Base-by-base conservation (phyloP, 139 green algal genomes). In the Dunaliella primolecta region DNA sequence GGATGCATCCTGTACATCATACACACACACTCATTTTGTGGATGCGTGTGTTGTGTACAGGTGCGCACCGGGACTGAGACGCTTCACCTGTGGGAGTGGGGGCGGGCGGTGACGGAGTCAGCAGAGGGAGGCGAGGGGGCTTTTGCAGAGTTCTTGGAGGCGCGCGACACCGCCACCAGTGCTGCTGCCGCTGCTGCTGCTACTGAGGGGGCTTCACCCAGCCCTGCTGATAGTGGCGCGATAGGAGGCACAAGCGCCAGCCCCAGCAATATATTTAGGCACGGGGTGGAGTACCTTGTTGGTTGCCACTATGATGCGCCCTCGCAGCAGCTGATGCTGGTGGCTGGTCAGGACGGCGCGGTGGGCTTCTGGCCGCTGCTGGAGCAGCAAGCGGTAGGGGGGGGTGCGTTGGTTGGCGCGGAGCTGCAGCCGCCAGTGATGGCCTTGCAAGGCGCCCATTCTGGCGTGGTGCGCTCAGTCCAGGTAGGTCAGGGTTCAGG, bases 31-130 rank as follows among this genome's bases (percentile, higher is more conserved):
- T n/a, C n/a, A n/a, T n/a, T n/a, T n/a, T n/a, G n/a, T n/a, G n/a
- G n/a, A n/a, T n/a, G n/a, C n/a, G n/a, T n/a, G n/a, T n/a, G n/a
- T n/a, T n/a, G n/a, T n/a, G n/a, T n/a, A 3, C 76, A 82, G 37
- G 78, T 90, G 55, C 80, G 84, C 29, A 94, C 88, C 25, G 90
- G 93, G 37, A 95, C 93, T 23, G 94, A 97, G 82, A 90, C 81
- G 1, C 75, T 97, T 77, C 91, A 95, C 87, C 87, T 96, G 36
- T 97, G 94, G 94, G 93, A 97, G 77, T 97, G 94, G 94, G 30
- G 78, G 3, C 85, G 84, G 0, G 92, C 92, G 1, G 94, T 91
- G 79, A 70, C 84, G 24, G 90, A 94, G 72, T 88, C 91, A 72
- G 75, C n/a, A 3, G 30, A 87, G 31, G 93, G 91, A 0, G 78